A percentile compares a stretch with the other conserved stretches of the same genome.
Evolutionary conservation across 768 basidiomycete species (phyloP).

Genomic region (Wakefieldia striispora): DNA sequence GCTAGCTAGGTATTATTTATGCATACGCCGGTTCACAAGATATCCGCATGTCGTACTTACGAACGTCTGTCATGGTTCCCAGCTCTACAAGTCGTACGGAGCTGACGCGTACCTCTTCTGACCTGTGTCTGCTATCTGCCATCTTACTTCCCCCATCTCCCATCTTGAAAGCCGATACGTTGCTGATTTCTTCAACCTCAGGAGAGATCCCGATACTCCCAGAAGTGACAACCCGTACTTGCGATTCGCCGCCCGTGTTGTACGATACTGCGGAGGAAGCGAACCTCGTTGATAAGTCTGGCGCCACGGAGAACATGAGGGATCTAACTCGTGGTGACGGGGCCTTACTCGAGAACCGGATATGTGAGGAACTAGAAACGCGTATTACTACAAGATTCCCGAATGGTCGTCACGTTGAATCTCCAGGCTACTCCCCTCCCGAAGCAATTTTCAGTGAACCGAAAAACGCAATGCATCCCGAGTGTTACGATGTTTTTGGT

Average conservation of each 20-base stretch:
- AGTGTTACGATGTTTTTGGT: neutral
- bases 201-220: slow-evolving; percentile 54
- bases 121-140: slow-evolving; percentile 37
- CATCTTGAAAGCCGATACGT: slow-evolving; percentile 37
- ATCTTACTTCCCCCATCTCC: slow-evolving; percentile 45
- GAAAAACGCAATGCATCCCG: neutral
- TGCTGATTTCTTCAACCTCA: slow-evolving; percentile 39
- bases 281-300: neutral
- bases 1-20: slow-evolving; percentile 6
- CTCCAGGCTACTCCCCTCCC: neutral
- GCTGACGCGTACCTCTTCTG: slow-evolving; percentile 41
- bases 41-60: neutral
- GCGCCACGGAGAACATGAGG: neutral
- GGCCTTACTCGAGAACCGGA: slow-evolving; percentile 1
- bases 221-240: slow-evolving; percentile 20
- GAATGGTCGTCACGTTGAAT: slow-evolving; percentile 1
- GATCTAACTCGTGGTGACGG: neutral
- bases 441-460: neutral
- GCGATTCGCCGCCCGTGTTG: slow-evolving; percentile 8
- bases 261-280: slow-evolving; percentile 6
- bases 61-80: slow-evolving; percentile 11
- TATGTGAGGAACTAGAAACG: slow-evolving; percentile 3
- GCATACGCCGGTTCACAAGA: neutral
- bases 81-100: slow-evolving; percentile 20
- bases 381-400: neutral